Evolutionary conservation across 495 filamentous ascomycete species (phyloP).

Genomic region (Penicillium goetzii): DNA sequence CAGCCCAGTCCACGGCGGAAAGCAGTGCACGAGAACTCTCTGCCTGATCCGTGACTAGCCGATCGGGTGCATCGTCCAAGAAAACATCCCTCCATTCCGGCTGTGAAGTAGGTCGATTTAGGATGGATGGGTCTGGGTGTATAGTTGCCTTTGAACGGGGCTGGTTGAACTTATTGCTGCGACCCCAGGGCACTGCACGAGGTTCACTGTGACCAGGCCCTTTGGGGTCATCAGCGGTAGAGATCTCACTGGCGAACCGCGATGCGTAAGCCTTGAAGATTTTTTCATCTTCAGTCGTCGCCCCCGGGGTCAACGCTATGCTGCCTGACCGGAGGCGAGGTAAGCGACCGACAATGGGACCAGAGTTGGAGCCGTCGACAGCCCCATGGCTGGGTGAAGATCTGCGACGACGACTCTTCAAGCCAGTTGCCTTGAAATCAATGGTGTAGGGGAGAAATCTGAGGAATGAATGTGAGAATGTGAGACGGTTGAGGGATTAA

Average conservation of each 20-base stretch:
- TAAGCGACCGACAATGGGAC: slow-evolving; percentile 38
- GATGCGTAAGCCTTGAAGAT: slow-evolving; percentile 59
- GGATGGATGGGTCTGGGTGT: slow-evolving; percentile 67
- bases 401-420: slow-evolving; percentile 23
- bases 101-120: slow-evolving; percentile 56
- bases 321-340: slow-evolving; percentile 31
- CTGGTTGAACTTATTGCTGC: slow-evolving; percentile 64
- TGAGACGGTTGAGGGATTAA: slow-evolving; percentile 14
- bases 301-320: slow-evolving; percentile 60
- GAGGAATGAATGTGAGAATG: neutral
- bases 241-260: slow-evolving; percentile 34
- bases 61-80: slow-evolving; percentile 15
- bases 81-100: slow-evolving; percentile 21
- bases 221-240: slow-evolving; percentile 33
- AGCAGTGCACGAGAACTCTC: slow-evolving; percentile 57
- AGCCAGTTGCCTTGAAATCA: slow-evolving; percentile 36
- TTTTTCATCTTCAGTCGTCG: slow-evolving; percentile 58
- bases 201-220: slow-evolving; percentile 60
- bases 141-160: slow-evolving; percentile 70
- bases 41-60: slow-evolving; percentile 13
- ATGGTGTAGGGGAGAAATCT: slow-evolving; percentile 49
- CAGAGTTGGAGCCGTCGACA: slow-evolving; percentile 45
- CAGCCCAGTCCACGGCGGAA: slow-evolving; percentile 68
- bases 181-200: slow-evolving; percentile 68
- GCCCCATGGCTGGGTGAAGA: slow-evolving; percentile 33